Evolutionary conservation across 306 rosid genomes (phyloP), one percentile per base, ranked within the genome.

Genomic region (Betula pendula): DNA sequence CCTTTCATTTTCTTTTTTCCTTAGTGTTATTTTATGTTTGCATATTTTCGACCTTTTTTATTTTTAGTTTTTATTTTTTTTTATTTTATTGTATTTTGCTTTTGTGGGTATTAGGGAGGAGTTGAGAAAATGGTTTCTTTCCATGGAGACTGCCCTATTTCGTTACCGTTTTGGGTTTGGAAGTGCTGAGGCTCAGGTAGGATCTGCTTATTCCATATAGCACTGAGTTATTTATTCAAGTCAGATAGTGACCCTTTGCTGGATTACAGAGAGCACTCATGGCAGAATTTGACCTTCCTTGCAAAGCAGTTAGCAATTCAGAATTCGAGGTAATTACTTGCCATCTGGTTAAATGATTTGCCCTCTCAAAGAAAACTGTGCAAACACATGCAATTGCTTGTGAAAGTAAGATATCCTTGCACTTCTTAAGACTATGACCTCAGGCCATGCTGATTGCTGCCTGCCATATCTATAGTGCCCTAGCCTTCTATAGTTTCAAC

Each of bases 91-190:
- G 72, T 33, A 58, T 73, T 67, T 68, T 31, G 56, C 68, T 8
- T 48, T 67, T 20, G 70, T 77, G 29, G 9, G 83, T 71, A 17
- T 63, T 60, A 95, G 99, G 79, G 99, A 95, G 77, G 97, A 95
- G 8, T 85, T 92, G 88, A 89, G 97, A 79, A 95, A 90, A 85
- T 95, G 99, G 99, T 92, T 95, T 79, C 93, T 95, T 72, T 87
- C 97, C 24, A 84, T 85, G 97, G 99, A 95, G 84, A 83, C 91
- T 79, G 71, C 86, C 70, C 88, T 95, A 68, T 95, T 95, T 72
- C 94, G 94, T 72, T 74, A 92, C 80, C 96, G 97, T 16, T 90
- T 92, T 76, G 89, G 74, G 16, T 4, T 0, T 6, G 53, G 74
- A 77, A 75, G n/a, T 40, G 12, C 89, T 42, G 97, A 92, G 81